phyloP scores from a whole-genome alignment of 441 rosid genomes.

The Mallotus japonicus region DNA sequence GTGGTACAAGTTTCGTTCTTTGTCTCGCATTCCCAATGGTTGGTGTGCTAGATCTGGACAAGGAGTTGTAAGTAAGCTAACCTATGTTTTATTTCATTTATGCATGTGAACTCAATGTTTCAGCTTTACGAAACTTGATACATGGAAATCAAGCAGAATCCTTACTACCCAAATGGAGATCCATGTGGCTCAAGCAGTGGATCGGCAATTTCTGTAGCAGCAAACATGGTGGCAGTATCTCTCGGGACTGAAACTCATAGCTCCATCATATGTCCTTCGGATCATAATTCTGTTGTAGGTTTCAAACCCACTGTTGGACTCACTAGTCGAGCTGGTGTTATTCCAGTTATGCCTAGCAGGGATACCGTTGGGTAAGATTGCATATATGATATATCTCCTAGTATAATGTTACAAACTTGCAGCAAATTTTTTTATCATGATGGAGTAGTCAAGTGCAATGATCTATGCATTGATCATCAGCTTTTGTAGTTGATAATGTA shows the following conservation, averaged over 20 bases:
- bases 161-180: slow-evolving; percentile 47
- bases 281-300: slow-evolving; percentile 59
- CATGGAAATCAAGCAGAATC: slow-evolving; percentile 44
- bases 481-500: too few species aligned
- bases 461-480: too few species aligned
- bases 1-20: slow-evolving; percentile 34
- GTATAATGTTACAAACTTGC: too few species aligned
- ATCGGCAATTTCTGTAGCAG: slow-evolving; percentile 65
- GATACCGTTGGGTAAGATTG: slow-evolving; percentile 58
- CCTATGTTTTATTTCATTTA: too few species aligned
- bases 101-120: too few species aligned
- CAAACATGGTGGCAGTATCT: slow-evolving; percentile 60
- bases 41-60: slow-evolving; percentile 59
- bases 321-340: slow-evolving; percentile 69
- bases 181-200: slow-evolving; percentile 79
- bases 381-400: too few species aligned
- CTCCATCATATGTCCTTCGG: slow-evolving; percentile 62
- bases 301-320: slow-evolving; percentile 75
- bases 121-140: background rate
- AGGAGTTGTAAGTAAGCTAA: slow-evolving; percentile 46
- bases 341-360: slow-evolving; percentile 58
- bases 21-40: slow-evolving; percentile 26
- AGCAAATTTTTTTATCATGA: background rate
- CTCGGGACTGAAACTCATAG: slow-evolving; percentile 75
- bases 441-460: background rate